Percentiles rank a stretch among this genome's conserved stretches.
phyloP scores from a whole-genome alignment of 805 yeast genomes.

The Wickerhamiella dianesei region DNA sequence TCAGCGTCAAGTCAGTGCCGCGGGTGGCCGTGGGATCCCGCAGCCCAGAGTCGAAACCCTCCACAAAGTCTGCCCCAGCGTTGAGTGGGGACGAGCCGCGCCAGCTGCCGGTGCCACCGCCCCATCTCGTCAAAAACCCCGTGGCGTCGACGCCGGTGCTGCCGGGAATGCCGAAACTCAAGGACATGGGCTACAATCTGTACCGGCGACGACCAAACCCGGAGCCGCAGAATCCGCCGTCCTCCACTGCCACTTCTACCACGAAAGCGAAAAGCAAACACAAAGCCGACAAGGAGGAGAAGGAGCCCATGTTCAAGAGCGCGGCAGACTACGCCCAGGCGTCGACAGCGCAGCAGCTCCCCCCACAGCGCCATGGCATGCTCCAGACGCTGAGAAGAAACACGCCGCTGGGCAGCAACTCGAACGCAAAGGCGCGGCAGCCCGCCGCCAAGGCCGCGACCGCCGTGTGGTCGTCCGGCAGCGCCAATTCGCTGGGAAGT shows the following conservation, averaged over 20 bases:
- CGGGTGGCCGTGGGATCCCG: slow-evolving; percentile 20
- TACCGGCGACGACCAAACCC: slow-evolving; percentile 12
- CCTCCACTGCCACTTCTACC: slow-evolving; percentile 1
- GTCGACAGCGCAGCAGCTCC: slow-evolving; percentile 5
- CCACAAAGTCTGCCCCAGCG: background rate
- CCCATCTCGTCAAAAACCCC: background rate
- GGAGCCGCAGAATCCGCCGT: slow-evolving; percentile 1
- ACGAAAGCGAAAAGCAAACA: background rate
- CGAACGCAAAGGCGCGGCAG: slow-evolving; percentile 1
- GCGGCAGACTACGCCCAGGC: slow-evolving; percentile 13
- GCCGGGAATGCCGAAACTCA: slow-evolving; percentile 13
- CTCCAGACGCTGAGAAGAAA: slow-evolving; percentile 13
- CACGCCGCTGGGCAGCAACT: slow-evolving; percentile 8
- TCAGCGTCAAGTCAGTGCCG: slow-evolving; percentile 1
- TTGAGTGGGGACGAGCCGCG: too few species aligned
- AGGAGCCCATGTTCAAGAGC: background rate
- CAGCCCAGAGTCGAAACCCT: background rate
- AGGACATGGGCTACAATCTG: slow-evolving; percentile 19
- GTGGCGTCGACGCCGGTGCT: background rate
- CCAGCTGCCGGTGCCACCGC: background rate
- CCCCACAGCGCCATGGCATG: slow-evolving; percentile 9
- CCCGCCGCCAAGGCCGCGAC: background rate
- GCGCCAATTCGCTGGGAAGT: background rate
- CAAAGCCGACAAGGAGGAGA: background rate
- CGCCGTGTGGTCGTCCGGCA: background rate